Evolutionary conservation across 345 rosid genomes (phyloP), one percentile per base, ranked within the genome.

Genomic region (Eucalyptus shirleyi): DNA sequence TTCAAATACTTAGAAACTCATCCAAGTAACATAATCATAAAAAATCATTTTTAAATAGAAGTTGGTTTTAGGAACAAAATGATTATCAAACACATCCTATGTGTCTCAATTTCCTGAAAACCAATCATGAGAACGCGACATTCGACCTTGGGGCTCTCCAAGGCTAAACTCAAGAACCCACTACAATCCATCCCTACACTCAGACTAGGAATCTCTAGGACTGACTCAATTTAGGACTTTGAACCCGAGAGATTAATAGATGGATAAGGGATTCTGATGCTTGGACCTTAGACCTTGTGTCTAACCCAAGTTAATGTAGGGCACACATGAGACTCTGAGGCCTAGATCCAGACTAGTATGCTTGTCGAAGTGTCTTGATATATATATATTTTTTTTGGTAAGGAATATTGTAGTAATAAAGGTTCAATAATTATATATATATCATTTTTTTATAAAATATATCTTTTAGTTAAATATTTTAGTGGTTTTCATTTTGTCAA

Each of bases 21-120:
- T 18, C 9, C 4, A 51, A 1, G 56, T 51, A 51, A 3, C 9
- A 1, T 0, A 51, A 51, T 51, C 9, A 2, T 4, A 51, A 51
- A 51, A 51, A 51, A 51, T 18, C 9, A 51, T 51, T 18, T 51
- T 51, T 7, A 18, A 51, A 51, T 1, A 18, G 2, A 51, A 18
- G 56, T 51, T 51, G 56, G 1, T 51, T 51, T 51, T 51, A 0
- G 56, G 23, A 51, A 51, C 9, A 18, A 0, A 51, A 51, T 51
- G 9, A 51, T 51, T 51, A 51, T 3, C 55, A 51, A 51, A 51
- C 55, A 51, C 55, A 18, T 51, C 55, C 8, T 28, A 60, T 28
- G 4, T 60, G n/a, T 60, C 67, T 60, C 67, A 60, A 60, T 12
- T 28, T 60, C 8, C 2, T 13, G 8, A 60, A 15, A 28, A 28